Conservation (phyloP, 371 early-diverging fungal species). For the Apophysomyces ossiformis region DNA sequence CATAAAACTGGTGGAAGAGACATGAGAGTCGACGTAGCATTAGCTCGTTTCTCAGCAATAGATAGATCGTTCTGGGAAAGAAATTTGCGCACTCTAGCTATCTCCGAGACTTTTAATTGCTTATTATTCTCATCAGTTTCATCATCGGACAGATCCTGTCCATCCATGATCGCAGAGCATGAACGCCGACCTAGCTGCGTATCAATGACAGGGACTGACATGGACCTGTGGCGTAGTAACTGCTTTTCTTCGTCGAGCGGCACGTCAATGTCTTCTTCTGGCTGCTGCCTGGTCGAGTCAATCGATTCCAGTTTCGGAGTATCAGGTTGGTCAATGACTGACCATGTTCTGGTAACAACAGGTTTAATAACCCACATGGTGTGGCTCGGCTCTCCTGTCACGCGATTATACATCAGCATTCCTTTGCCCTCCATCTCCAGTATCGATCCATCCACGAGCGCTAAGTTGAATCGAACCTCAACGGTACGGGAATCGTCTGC, state of each 20-base stretch:
- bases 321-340: conserved; percentile 19
- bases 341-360: conserved; percentile 26
- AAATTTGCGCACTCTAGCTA: not conserved
- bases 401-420: conserved; percentile 84
- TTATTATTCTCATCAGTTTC: conserved; percentile 23
- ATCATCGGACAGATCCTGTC: not conserved
- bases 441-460: conserved; percentile 46
- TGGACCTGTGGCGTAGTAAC: conserved; percentile 24
- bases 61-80: conserved; percentile 3
- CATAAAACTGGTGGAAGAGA: conserved; percentile 63
- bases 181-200: not conserved
- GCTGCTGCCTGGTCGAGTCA: not conserved
- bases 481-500: conserved; percentile 75
- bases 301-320: conserved; percentile 8
- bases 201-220: conserved; percentile 29
- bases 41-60: not conserved
- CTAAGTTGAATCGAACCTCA: conserved; percentile 76
- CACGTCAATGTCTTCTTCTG: conserved; percentile 10
- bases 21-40: conserved; percentile 17
- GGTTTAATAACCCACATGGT: conserved; percentile 88
- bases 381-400: conserved; percentile 71
- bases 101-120: conserved; percentile 3
- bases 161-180: not conserved
- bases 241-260: conserved; percentile 1
- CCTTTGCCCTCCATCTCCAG: conserved; percentile 89